A percentile compares a stretch with the other conserved stretches of the same genome.
These are phyloP conservation scores for Barnettozyma hawaiiensis DNA, from an alignment of 1,139 yeast genomes.

Conservation along the genomic window DNA sequence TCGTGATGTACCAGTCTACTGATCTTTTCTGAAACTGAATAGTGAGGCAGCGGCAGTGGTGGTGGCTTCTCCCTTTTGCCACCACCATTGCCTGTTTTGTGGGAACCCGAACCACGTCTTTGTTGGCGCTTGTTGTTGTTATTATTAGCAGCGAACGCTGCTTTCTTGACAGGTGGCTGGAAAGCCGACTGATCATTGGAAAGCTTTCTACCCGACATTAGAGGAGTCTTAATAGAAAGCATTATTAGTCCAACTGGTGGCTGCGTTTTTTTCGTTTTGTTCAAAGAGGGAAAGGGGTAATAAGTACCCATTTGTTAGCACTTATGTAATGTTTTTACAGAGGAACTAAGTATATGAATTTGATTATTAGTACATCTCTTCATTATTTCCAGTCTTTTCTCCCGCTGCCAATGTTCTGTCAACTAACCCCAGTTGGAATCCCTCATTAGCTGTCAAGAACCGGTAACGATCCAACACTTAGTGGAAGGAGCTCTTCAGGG, in stretches of 20 bases:
- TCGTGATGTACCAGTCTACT: background rate
- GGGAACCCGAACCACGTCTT: background rate
- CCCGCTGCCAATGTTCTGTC: constrained; percentile 25
- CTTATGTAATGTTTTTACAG: constrained; percentile 2
- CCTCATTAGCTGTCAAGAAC: constrained; percentile 27
- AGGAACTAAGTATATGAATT: too few relatives aligned
- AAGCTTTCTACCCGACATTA: background rate
- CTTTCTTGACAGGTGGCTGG: background rate
- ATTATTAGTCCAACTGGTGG: background rate
- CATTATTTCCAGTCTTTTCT: constrained; percentile 8
- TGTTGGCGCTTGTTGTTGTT: background rate
- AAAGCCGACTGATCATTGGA: background rate
- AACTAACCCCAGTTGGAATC: constrained; percentile 28
- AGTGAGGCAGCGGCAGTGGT: too few relatives aligned
- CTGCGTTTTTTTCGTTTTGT: background rate
- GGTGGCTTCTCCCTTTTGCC: background rate
- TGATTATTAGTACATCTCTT: too few relatives aligned
- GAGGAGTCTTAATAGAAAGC: too few relatives aligned
- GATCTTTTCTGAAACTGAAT: background rate
- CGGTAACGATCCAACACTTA: constrained; percentile 29
- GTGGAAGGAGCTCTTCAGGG: constrained; percentile 23
- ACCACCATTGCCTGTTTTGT: background rate
- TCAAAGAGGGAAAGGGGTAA: background rate
- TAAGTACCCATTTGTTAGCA: constrained; percentile 7
- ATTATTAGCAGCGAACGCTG: too few relatives aligned